A percentile compares a stretch with the other conserved stretches of the same genome.
These are phyloP conservation scores for Thalassiosira allenii DNA, from an alignment of 352 stramenopile species.

Conservation along the genomic window DNA sequence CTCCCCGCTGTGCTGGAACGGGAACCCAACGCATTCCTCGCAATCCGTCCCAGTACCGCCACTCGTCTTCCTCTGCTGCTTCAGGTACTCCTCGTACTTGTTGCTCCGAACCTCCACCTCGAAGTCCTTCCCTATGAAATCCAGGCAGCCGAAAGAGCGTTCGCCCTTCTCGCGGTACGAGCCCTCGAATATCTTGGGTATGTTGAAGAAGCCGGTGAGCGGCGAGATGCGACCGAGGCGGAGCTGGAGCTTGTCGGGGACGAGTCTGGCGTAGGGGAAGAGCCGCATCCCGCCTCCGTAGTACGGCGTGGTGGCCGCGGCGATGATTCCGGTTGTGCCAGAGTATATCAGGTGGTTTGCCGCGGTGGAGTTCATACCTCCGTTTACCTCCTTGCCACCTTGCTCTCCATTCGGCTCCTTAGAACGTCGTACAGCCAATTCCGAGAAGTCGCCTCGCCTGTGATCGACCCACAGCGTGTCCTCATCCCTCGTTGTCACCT, in stretches of 20 bases:
- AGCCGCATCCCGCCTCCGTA: conserved; percentile 76
- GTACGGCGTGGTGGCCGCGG: conserved; percentile 68
- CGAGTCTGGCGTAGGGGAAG: conserved; percentile 79
- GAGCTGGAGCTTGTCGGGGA: conserved; percentile 63
- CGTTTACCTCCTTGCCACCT: not conserved
- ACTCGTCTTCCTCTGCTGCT: conserved; percentile 1
- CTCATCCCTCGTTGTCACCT: conserved; percentile 61
- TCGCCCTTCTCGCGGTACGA: conserved; percentile 70
- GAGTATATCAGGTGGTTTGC: conserved; percentile 62
- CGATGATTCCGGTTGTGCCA: conserved; percentile 72
- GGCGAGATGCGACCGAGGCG: conserved; percentile 75
- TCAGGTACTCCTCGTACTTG: conserved; percentile 40
- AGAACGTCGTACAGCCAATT: conserved; percentile 16
- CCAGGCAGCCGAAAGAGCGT: conserved; percentile 67
- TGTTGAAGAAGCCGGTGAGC: conserved; percentile 69
- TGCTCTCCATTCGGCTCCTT: not conserved
- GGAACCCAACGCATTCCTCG: conserved; percentile 50
- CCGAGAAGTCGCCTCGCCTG: conserved; percentile 72
- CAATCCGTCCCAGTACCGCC: not conserved
- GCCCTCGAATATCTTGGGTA: conserved; percentile 76
- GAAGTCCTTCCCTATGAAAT: conserved; percentile 80
- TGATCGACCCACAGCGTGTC: conserved; percentile 77
- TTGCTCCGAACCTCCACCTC: conserved; percentile 57
- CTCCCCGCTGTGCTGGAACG: conserved; percentile 83
- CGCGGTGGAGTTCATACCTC: not conserved